phyloP scores from a whole-genome alignment of 2,329 filamentous ascomycete species.

The Trichoderma gracile region DNA sequence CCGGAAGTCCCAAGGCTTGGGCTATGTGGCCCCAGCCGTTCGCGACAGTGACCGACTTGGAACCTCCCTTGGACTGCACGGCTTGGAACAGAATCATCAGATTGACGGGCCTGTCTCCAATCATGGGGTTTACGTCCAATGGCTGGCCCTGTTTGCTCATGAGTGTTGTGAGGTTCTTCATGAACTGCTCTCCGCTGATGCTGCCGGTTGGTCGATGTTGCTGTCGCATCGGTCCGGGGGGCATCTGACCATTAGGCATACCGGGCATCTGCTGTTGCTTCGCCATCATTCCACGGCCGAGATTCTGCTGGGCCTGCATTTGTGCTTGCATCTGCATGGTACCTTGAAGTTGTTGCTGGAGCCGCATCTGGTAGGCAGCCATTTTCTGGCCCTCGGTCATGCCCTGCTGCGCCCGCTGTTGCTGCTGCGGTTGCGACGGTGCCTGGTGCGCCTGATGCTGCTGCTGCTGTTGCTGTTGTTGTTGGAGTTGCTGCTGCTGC shows the following conservation, averaged over 20 bases:
- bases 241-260: slow-evolving; percentile 59
- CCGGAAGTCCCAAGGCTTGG: slow-evolving; percentile 61
- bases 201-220: slow-evolving; percentile 48
- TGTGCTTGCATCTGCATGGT: slow-evolving; percentile 54
- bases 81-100: slow-evolving; percentile 75
- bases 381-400: slow-evolving; percentile 73
- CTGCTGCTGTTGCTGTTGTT: slow-evolving; percentile 53
- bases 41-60: slow-evolving; percentile 66
- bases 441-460: slow-evolving; percentile 47
- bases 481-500: slow-evolving; percentile 42
- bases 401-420: slow-evolving; percentile 51
- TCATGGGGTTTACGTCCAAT: slow-evolving; percentile 71
- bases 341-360: slow-evolving; percentile 72
- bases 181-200: slow-evolving; percentile 66
- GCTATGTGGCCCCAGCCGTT: slow-evolving; percentile 77
- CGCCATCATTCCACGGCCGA: slow-evolving; percentile 54
- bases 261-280: slow-evolving; percentile 53
- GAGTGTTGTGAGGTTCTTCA: slow-evolving; percentile 75
- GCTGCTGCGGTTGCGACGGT: slow-evolving; percentile 64
- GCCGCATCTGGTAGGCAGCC: slow-evolving; percentile 76
- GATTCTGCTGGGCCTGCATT: slow-evolving; percentile 48
- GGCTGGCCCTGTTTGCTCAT: slow-evolving; percentile 73
- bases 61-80: slow-evolving; percentile 75
- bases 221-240: slow-evolving; percentile 51
- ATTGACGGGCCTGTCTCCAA: slow-evolving; percentile 73